Conservation (phyloP, 495 filamentous ascomycete species). For the Penicillium arizonense region DNA sequence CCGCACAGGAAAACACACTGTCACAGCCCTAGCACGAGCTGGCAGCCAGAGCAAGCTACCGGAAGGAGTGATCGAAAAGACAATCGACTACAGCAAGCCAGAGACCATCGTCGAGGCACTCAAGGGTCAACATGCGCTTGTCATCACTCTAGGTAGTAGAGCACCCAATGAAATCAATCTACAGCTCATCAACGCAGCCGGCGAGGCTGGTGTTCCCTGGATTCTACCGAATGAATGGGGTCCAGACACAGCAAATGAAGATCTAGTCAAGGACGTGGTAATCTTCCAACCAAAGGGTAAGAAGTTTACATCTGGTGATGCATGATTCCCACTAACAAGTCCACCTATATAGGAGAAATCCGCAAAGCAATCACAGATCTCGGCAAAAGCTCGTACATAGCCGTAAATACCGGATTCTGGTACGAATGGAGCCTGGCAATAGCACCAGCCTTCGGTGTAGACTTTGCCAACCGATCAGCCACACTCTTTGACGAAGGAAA, state of each 20-base stretch:
- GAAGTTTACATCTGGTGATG: background rate
- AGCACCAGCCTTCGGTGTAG: slow-evolving; percentile 41
- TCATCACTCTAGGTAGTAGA: slow-evolving; percentile 54
- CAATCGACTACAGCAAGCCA: slow-evolving; percentile 48
- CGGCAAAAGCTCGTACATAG: slow-evolving; percentile 50
- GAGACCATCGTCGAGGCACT: slow-evolving; percentile 46
- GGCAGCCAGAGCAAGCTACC: slow-evolving; percentile 40
- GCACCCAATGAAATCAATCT: slow-evolving; percentile 41
- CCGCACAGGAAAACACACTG: slow-evolving; percentile 46
- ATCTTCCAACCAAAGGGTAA: slow-evolving; percentile 13
- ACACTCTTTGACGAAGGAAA: slow-evolving; percentile 51
- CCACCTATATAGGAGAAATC: background rate
- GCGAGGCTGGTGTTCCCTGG: slow-evolving; percentile 57
- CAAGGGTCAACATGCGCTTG: slow-evolving; percentile 52
- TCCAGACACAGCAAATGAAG: slow-evolving; percentile 34
- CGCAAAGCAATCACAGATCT: slow-evolving; percentile 38
- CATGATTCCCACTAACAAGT: background rate
- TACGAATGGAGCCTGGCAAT: slow-evolving; percentile 49
- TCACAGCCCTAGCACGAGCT: slow-evolving; percentile 53
- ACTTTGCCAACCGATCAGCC: slow-evolving; percentile 32
- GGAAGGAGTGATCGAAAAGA: slow-evolving; percentile 37
- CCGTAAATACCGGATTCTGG: slow-evolving; percentile 49
- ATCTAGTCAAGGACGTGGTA: slow-evolving; percentile 33
- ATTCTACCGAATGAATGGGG: slow-evolving; percentile 62
- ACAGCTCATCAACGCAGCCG: slow-evolving; percentile 58